Base-by-base conservation (phyloP, 441 rosid genomes). In the Theobroma grandiflorum region DNA sequence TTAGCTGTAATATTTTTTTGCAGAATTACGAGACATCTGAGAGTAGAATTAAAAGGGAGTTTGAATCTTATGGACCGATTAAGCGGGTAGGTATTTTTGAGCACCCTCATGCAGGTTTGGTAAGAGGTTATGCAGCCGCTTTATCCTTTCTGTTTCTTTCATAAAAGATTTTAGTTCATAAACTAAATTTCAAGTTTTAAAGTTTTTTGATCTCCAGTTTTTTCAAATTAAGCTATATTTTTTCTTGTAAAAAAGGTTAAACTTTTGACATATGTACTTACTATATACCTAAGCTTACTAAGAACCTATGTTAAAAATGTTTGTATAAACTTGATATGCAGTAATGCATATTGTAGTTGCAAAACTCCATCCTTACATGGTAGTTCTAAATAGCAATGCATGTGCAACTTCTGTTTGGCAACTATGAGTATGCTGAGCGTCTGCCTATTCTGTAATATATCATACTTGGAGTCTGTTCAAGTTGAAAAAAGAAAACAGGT, bases 41-140 rank as follows among this genome's bases (percentile, higher is more conserved):
- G 90, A 94, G 94, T 92, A 94, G 87, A 87, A 86, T 94, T 84
- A 96, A 94, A 92, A 93, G 98, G 93, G 99, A 96, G 93, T 91
- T 94, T 88, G 99, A 96, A 83, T 91, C 98, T 62, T 96, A 91
- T 88, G 99, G 99, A 72, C 98, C 99, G 72, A 91, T 96, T 84
- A 96, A 96, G 83, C 92, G 94, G 99, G 98, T 96, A 93, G 95
- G 99, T 93, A 89, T 84, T 80, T 87, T 83, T 88, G 86, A 84
- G 86, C 83, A 82, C 80, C 84, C 87, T 86, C 83, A 67, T 81
- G 82, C 81, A 76, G 92, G 91, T 85, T 95, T 88, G 98, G 98
- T 96, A 94, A 96, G 99, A 91, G 70, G 80, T 83, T 87, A 75
- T 88, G 80, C 76, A 4, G 68, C 84, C 40, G 77, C 75, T 82